Conservation (phyloP, 2,329 filamentous ascomycete genomes). For the Colletotrichum sansevieriae region DNA sequence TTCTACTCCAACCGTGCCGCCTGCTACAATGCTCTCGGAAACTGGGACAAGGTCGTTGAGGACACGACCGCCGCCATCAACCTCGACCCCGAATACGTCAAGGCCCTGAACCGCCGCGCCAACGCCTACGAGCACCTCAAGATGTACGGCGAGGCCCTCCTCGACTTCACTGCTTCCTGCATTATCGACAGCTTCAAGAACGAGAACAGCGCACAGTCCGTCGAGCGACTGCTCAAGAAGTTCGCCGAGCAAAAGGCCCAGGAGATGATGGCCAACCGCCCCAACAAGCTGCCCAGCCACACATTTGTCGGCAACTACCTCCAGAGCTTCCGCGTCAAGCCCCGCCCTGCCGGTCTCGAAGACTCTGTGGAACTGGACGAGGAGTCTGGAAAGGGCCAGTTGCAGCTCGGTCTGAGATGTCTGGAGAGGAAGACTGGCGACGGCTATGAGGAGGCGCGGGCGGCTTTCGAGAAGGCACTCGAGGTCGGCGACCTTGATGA, state of each 20-base stretch:
- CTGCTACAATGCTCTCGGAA: slow-evolving; percentile 91
- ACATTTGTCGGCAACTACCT: slow-evolving; percentile 99
- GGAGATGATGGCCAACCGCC: slow-evolving; percentile 87
- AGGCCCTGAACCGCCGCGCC: slow-evolving; percentile 95
- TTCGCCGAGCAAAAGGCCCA: slow-evolving; percentile 96
- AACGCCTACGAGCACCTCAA: slow-evolving; percentile 96
- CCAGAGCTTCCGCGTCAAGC: slow-evolving; percentile 92
- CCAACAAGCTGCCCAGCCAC: slow-evolving; percentile 89
- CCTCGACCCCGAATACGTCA: slow-evolving; percentile 96
- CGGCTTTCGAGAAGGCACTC: slow-evolving; percentile 88
- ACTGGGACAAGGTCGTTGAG: slow-evolving; percentile 97
- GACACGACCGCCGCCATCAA: slow-evolving; percentile 95
- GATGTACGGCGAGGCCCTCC: slow-evolving; percentile 91
- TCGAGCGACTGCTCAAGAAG: slow-evolving; percentile 95
- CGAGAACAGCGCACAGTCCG: slow-evolving; percentile 86
- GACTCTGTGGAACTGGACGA: slow-evolving; percentile 83
- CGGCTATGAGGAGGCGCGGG: slow-evolving; percentile 89
- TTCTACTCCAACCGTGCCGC: slow-evolving; percentile 99
- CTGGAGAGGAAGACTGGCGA: slow-evolving; percentile 90
- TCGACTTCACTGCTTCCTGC: slow-evolving; percentile 98
- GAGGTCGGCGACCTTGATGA: slow-evolving; percentile 84
- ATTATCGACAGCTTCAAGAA: slow-evolving; percentile 99
- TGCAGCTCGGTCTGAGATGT: slow-evolving; percentile 85
- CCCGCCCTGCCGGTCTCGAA: slow-evolving; percentile 84
- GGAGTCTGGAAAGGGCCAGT: slow-evolving; percentile 84